Conservation (phyloP, 371 early-diverging fungal genomes). For the Zopfochytrium polystomum region DNA sequence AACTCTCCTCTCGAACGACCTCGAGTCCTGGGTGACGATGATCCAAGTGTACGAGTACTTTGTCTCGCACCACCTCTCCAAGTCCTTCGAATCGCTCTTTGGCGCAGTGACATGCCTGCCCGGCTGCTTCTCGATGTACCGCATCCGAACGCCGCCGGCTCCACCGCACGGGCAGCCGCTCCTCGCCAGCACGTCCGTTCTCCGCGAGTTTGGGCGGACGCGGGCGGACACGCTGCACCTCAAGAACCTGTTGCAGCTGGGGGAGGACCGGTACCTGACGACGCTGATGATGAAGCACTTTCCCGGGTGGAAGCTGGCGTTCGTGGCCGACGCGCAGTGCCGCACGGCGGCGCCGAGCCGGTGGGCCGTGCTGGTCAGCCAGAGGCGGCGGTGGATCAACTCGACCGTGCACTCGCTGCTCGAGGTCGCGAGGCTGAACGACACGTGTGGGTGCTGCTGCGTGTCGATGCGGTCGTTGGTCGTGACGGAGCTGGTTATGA, state of each 20-base stretch:
- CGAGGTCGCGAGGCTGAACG: conserved; percentile 74
- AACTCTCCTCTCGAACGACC: conserved; percentile 79
- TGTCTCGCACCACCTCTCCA: conserved; percentile 69
- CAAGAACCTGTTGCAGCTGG: conserved; percentile 61
- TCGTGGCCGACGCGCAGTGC: conserved; percentile 90
- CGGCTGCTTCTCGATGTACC: conserved; percentile 88
- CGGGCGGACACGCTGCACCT: conserved; percentile 88
- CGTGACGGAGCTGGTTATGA: conserved; percentile 70
- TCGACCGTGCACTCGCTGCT: conserved; percentile 92
- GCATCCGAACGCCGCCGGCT: conserved; percentile 45
- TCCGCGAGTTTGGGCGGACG: conserved; percentile 94
- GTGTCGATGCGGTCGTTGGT: conserved; percentile 91
- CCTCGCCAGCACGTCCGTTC: conserved; percentile 85
- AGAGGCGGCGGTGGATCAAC: conserved; percentile 91
- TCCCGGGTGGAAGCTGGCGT: conserved; percentile 91
- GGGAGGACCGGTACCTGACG: conserved; percentile 68
- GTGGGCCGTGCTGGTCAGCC: conserved; percentile 85
- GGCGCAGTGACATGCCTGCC: conserved; percentile 80
- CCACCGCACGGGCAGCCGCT: conserved; percentile 52
- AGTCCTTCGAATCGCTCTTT: too few species aligned
- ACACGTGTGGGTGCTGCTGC: conserved; percentile 88
- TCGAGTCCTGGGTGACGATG: conserved; percentile 89
- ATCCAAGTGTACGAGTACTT: conserved; percentile 91
- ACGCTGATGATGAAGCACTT: conserved; percentile 96
- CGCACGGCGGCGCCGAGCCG: conserved; percentile 93